Evolutionary conservation across 768 basidiomycete genomes (phyloP).

Genomic region (Ramaria sp.): DNA sequence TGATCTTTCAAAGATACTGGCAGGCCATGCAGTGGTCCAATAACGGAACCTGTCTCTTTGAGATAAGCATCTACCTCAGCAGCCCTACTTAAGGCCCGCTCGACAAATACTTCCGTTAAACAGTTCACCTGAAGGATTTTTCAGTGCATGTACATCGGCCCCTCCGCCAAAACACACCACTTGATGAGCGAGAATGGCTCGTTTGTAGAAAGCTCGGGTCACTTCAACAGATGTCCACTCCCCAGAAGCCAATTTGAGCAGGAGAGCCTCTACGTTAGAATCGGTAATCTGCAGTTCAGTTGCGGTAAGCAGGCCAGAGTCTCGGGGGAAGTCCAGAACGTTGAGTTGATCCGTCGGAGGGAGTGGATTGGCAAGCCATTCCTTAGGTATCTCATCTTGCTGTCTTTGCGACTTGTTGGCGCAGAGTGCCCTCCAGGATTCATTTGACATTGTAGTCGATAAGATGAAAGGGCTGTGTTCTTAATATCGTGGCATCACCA

Average conservation of each 20-base stretch:
- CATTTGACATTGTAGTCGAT: not conserved
- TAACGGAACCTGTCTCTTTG: conserved; percentile 47
- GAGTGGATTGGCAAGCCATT: conserved; percentile 42
- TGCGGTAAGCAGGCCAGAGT: conserved; percentile 43
- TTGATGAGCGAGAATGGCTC: conserved; percentile 73
- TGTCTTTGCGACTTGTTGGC: conserved; percentile 45
- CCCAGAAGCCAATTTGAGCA: conserved; percentile 40
- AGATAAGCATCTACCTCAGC: conserved; percentile 53
- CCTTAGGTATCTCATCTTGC: conserved; percentile 44
- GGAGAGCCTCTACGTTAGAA: conserved; percentile 34
- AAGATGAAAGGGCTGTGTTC: too few species aligned
- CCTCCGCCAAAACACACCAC: conserved; percentile 32
- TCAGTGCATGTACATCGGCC: not conserved
- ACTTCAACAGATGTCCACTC: conserved; percentile 59
- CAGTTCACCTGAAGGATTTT: conserved; percentile 52
- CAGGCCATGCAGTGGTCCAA: conserved; percentile 68
- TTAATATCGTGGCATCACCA: too few species aligned
- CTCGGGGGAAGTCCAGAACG: conserved; percentile 42
- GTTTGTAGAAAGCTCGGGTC: conserved; percentile 62
- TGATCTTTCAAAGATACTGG: conserved; percentile 73
- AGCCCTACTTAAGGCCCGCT: conserved; percentile 55
- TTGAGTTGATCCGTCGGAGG: conserved; percentile 37
- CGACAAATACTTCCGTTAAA: conserved; percentile 71
- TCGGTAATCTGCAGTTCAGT: conserved; percentile 55
- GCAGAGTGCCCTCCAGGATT: conserved; percentile 41